A percentile compares a stretch with the other conserved stretches of the same genome.
phyloP scores from a whole-genome alignment of 768 basidiomycete genomes.

The Suillus weaverae region DNA sequence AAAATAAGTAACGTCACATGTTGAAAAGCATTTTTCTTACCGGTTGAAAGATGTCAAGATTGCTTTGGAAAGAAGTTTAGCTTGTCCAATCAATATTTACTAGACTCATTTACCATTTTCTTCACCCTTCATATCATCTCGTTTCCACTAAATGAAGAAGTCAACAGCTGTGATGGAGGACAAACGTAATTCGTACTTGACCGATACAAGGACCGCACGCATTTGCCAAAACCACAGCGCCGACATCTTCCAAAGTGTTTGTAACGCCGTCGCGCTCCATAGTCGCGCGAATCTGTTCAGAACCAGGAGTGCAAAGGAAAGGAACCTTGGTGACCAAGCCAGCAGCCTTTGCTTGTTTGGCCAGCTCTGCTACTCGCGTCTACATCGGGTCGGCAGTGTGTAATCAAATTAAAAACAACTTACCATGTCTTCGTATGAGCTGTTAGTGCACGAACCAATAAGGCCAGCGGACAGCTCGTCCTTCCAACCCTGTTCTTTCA shows the following conservation, averaged over 20 bases:
- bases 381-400: conserved; percentile 29
- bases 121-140: conserved; percentile 82
- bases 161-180: conserved; percentile 2
- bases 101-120: conserved; percentile 70
- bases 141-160: conserved; percentile 72
- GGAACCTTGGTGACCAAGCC: conserved; percentile 84
- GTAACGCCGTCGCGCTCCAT: conserved; percentile 95
- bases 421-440: conserved; percentile 96
- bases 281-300: conserved; percentile 95
- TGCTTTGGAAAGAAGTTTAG: conserved; percentile 45
- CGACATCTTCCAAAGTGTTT: conserved; percentile 76
- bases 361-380: conserved; percentile 92
- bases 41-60: conserved; percentile 98
- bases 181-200: conserved; percentile 51
- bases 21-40: conserved; percentile 34
- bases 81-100: conserved; percentile 1
- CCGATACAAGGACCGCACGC: conserved; percentile 99
- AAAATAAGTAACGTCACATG: conserved; percentile 4
- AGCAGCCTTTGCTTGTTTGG: conserved; percentile 81
- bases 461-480: conserved; percentile 88
- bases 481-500: conserved; percentile 89
- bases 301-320: conserved; percentile 87
- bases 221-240: conserved; percentile 94
- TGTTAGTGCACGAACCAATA: conserved; percentile 99
- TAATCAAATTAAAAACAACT: conserved; percentile 9